Evolutionary conservation across 441 rosid species (phyloP).

Genomic region (Flueggea neowawraea): DNA sequence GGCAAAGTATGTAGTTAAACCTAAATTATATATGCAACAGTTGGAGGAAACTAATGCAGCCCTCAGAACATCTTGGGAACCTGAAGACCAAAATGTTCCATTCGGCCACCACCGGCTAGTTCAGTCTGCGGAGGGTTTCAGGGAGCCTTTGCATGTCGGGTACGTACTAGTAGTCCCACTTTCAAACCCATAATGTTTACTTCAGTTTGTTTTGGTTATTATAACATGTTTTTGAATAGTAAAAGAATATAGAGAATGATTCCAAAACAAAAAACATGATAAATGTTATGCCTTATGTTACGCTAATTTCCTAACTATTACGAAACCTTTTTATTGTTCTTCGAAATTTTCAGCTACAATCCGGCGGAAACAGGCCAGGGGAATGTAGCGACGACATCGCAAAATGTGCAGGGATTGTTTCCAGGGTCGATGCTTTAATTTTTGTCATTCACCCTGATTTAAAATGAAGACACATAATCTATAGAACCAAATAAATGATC

Average conservation of each 20-base stretch:
- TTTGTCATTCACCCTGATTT: background rate
- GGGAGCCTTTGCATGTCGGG: background rate
- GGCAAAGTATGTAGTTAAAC: background rate
- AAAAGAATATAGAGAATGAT: too few species aligned
- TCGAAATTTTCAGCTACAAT: conserved; percentile 31
- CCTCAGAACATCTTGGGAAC: conserved; percentile 25
- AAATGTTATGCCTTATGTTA: too few species aligned
- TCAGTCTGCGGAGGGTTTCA: too few species aligned
- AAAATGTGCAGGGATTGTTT: conserved; percentile 40
- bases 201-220: too few species aligned
- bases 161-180: background rate
- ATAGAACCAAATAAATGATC: too few species aligned
- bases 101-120: background rate
- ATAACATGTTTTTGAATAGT: too few species aligned
- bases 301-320: background rate
- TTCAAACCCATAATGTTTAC: too few species aligned
- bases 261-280: too few species aligned
- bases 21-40: conserved; percentile 22
- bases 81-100: conserved; percentile 17
- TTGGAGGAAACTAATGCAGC: conserved; percentile 41
- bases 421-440: conserved; percentile 71
- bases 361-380: conserved; percentile 28
- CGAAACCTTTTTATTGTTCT: too few species aligned
- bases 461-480: too few species aligned
- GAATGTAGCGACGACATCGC: conserved; percentile 35